phyloP scores from a whole-genome alignment of 2,329 filamentous ascomycete species.

The Aspergillus brasiliensis region DNA sequence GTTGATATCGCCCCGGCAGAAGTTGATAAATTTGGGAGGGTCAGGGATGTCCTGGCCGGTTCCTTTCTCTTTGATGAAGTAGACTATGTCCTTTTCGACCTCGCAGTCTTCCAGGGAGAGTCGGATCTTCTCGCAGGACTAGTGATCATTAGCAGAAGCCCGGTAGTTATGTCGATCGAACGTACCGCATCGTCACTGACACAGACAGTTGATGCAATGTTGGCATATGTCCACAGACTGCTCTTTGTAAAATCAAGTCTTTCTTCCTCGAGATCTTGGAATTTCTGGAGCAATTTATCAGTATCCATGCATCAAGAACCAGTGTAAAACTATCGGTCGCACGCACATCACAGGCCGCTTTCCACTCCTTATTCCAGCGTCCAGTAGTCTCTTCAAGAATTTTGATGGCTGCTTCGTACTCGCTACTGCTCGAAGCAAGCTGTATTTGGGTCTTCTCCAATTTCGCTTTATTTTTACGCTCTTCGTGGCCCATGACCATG shows the following conservation, averaged over 20 bases:
- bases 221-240: constrained; percentile 96
- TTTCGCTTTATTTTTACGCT: constrained; percentile 98
- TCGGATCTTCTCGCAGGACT: constrained; percentile 92
- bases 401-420: constrained; percentile 93
- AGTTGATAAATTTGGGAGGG: constrained; percentile 97
- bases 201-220: constrained; percentile 94
- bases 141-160: constrained; percentile 16
- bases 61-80: constrained; percentile 84
- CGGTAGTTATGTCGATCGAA: constrained; percentile 8
- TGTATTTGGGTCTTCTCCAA: constrained; percentile 98
- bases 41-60: constrained; percentile 98
- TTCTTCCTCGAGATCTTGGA: constrained; percentile 98
- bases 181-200: constrained; percentile 85
- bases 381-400: constrained; percentile 91
- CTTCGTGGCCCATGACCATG: constrained; percentile 99
- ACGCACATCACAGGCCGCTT: constrained; percentile 77
- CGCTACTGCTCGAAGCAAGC: constrained; percentile 83
- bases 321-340: background rate
- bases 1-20: constrained; percentile 76
- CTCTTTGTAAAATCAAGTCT: constrained; percentile 96
- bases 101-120: constrained; percentile 93
- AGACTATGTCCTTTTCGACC: constrained; percentile 89
- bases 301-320: background rate
- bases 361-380: constrained; percentile 98
- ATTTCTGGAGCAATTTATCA: constrained; percentile 65